Conservation (phyloP, 2,329 filamentous ascomycete genomes). For the Incumbomyces lentus region DNA sequence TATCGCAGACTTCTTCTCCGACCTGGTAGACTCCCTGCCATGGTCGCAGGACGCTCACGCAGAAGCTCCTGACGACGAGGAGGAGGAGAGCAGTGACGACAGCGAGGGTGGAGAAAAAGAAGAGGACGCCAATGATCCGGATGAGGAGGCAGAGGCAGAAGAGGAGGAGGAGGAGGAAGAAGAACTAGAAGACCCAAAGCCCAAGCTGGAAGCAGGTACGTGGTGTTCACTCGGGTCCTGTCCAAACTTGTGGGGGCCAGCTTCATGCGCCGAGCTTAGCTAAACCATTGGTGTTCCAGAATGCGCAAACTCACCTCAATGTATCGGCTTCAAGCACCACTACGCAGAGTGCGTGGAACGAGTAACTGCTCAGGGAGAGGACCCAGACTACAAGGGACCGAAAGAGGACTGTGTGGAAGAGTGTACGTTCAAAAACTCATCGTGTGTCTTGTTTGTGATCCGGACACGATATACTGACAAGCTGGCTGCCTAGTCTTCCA, state of each 20-base stretch:
- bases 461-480: too few species aligned
- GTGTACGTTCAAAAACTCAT: slow-evolving; percentile 55
- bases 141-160: slow-evolving; percentile 44
- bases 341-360: slow-evolving; percentile 97
- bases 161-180: slow-evolving; percentile 62
- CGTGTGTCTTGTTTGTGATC: too few species aligned
- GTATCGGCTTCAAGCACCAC: slow-evolving; percentile 87
- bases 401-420: slow-evolving; percentile 98
- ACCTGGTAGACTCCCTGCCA: slow-evolving; percentile 56
- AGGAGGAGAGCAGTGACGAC: slow-evolving; percentile 40
- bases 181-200: slow-evolving; percentile 76
- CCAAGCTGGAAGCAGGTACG: slow-evolving; percentile 84
- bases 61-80: slow-evolving; percentile 46
- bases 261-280: background rate
- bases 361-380: slow-evolving; percentile 57
- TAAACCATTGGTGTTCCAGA: slow-evolving; percentile 45
- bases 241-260: background rate
- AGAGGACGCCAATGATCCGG: slow-evolving; percentile 31
- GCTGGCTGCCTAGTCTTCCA: slow-evolving; percentile 84
- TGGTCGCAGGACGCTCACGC: slow-evolving; percentile 45
- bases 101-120: slow-evolving; percentile 28
- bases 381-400: slow-evolving; percentile 59
- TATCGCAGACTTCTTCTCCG: slow-evolving; percentile 54
- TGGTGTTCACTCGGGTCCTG: slow-evolving; percentile 24
- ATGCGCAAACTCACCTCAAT: slow-evolving; percentile 77